These are phyloP conservation scores for Rhododendron henanense DNA, from an alignment of 148 eudicot genomes.

Conservation along the genomic window DNA sequence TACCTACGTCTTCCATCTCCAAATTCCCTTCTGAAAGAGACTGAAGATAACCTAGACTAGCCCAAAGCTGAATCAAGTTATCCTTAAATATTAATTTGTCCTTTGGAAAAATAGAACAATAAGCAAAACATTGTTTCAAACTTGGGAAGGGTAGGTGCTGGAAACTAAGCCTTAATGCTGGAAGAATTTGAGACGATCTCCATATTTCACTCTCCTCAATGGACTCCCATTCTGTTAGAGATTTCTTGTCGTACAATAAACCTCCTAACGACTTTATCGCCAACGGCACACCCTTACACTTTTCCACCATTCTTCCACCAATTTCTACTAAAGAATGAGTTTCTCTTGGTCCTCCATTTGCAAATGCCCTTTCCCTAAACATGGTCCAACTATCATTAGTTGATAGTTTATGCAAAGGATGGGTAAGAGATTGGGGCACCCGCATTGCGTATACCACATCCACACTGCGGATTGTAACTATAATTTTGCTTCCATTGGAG, in stretches of 20 bases:
- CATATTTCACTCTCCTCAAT: background rate
- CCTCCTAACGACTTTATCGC: background rate
- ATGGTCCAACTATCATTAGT: conserved; percentile 9
- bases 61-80: background rate
- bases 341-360: background rate
- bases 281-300: conserved; percentile 5
- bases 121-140: background rate
- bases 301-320: background rate
- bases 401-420: background rate
- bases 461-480: conserved; percentile 12
- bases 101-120: background rate
- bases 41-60: background rate
- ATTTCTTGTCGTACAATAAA: background rate
- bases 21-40: background rate
- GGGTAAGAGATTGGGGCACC: background rate
- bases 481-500: background rate
- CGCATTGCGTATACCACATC: background rate
- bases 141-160: background rate
- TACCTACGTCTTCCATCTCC: no score
- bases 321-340: background rate
- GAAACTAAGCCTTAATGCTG: background rate
- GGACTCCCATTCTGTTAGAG: background rate
- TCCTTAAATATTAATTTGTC: background rate
- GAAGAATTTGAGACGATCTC: background rate
- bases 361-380: conserved; percentile 1